Evolutionary conservation across 305 asterid species (phyloP), one percentile per base, ranked within the genome.

Genomic region (Petunia hybrid): DNA sequence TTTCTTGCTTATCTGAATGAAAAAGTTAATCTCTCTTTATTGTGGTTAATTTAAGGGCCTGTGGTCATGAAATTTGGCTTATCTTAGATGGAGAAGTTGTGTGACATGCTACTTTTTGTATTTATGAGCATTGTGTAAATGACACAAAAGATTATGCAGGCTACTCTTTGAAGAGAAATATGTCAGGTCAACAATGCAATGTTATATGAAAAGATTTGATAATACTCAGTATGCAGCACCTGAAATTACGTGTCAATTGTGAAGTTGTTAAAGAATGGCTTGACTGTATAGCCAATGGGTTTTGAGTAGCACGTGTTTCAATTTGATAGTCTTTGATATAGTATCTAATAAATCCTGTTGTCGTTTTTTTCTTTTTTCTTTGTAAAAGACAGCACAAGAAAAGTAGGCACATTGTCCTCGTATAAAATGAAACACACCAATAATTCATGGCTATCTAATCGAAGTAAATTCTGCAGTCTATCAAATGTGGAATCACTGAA

Each of bases 61-160:
- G 39, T 73, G 61, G 63, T 51, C 1, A 40, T 61, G 59, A 46
- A 53, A 79, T 3, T 40, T 35, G 8, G 1, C 78, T 13, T 7
- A 73, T 73, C 62, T 73, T 48, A 51, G 78, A 73, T 73, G 78
- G 63, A 73, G 45, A 73, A 73, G 45, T 48, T 68, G 8, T 35
- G 46, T 1, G 22, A 31, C 63, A 73, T 48, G 22, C 6, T 59
- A 1, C 41, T 51, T 51, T 36, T 73, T 73, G 45, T 73, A 73
- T 45, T 51, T 62, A 71, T 71, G 31, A 48, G 13, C 78, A 71
- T 48, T 51, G 45, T 35, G 42, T 36, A 73, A 51, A 73, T 73
- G 78, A 46, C 51, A 53, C 78, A 73, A 51, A 6, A 36, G 48
- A 51, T 73, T 73, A 35, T 4, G 8, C 38, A 53, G 63, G 53